Conservation (phyloP, 257 asterid species). For the Misopates orontium region DNA sequence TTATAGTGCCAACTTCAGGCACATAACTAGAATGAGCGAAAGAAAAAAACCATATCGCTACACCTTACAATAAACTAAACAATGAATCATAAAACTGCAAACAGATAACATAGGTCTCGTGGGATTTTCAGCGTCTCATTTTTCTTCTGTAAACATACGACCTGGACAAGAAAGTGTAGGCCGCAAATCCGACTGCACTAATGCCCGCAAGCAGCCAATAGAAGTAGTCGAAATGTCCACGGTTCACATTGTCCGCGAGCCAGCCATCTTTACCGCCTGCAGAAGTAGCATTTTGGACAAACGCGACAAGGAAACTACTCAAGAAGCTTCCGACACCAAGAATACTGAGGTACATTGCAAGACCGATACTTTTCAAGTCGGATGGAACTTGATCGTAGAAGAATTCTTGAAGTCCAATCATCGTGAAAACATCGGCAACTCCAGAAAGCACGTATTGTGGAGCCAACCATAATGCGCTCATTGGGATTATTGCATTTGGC, state of each 20-base stretch:
- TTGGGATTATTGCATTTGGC: constrained; percentile 43
- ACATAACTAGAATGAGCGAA: too few relatives aligned
- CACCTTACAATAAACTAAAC: too few relatives aligned
- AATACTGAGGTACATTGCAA: constrained; percentile 43
- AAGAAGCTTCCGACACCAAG: constrained; percentile 45
- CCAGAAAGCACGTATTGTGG: constrained; percentile 51
- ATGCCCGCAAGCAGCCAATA: constrained; percentile 39
- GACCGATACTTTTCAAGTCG: constrained; percentile 50
- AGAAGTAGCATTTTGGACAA: constrained; percentile 27
- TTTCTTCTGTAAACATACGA: constrained; percentile 9
- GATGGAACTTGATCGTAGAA: constrained; percentile 51
- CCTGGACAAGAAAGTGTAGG: constrained; percentile 4
- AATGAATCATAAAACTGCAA: too few relatives aligned
- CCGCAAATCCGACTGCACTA: constrained; percentile 15
- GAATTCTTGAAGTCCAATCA: constrained; percentile 55
- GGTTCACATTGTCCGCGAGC: constrained; percentile 34
- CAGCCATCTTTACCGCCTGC: constrained; percentile 25
- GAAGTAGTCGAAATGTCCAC: constrained; percentile 41
- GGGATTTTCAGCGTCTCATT: too few relatives aligned
- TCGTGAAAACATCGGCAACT: constrained; percentile 38
- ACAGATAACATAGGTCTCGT: too few relatives aligned
- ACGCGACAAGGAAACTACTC: constrained; percentile 43
- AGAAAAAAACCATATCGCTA: too few relatives aligned
- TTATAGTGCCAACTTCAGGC: too few relatives aligned
- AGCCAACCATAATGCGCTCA: constrained; percentile 45